Conservation (phyloP, 1,139 yeast genomes). For the Nadsonia commutata region DNA sequence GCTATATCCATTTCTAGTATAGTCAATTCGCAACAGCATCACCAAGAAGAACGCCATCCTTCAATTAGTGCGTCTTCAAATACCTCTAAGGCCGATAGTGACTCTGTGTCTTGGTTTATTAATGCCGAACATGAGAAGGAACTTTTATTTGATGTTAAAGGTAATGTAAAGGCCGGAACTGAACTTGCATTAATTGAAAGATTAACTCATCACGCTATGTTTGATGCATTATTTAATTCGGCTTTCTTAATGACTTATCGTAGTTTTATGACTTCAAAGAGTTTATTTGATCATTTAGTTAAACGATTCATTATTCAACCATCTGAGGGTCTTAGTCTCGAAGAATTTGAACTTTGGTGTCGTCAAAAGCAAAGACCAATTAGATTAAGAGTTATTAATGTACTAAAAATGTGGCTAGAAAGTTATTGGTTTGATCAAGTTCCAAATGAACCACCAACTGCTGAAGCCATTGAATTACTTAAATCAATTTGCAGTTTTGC, state of each 20-base stretch:
- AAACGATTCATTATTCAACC: slow-evolving; percentile 61
- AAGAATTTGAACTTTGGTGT: slow-evolving; percentile 72
- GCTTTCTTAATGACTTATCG: slow-evolving; percentile 64
- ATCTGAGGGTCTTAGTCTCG: slow-evolving; percentile 77
- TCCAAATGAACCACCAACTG: slow-evolving; percentile 23
- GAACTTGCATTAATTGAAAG: slow-evolving; percentile 68
- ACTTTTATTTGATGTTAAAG: slow-evolving; percentile 57
- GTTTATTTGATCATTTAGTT: slow-evolving; percentile 46
- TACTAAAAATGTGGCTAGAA: slow-evolving; percentile 58
- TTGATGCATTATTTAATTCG: slow-evolving; percentile 55
- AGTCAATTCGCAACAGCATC: neutral
- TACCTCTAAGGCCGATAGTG: slow-evolving; percentile 13
- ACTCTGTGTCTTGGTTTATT: slow-evolving; percentile 56
- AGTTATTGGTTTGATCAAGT: slow-evolving; percentile 64
- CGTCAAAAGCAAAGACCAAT: slow-evolving; percentile 53
- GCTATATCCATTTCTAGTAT: neutral
- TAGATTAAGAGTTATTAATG: slow-evolving; percentile 51
- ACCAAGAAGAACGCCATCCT: neutral
- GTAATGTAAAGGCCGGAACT: slow-evolving; percentile 75
- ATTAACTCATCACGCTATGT: slow-evolving; percentile 61
- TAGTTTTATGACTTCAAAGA: slow-evolving; percentile 58
- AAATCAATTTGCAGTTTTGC: slow-evolving; percentile 45
- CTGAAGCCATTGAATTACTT: slow-evolving; percentile 25
- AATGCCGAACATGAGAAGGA: slow-evolving; percentile 67
- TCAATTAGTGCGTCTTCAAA: slow-evolving; percentile 3